Evolutionary conservation across 2,329 filamentous ascomycete species (phyloP).

Genomic region (Microcera coccophila): DNA sequence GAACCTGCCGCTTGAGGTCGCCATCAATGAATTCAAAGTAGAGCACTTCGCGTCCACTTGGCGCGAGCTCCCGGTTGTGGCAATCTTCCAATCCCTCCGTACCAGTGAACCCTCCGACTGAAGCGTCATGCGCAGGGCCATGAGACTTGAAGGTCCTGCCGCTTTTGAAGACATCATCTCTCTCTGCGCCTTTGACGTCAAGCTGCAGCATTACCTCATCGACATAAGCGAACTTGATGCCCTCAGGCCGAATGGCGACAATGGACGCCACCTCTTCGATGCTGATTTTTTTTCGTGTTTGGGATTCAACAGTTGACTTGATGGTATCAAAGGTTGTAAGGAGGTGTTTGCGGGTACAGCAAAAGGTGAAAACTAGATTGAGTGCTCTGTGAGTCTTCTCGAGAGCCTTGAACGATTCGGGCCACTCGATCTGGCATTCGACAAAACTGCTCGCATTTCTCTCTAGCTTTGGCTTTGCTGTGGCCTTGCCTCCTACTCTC

Average conservation of each 20-base stretch:
- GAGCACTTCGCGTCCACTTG: constrained; percentile 62
- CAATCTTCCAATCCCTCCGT: constrained; percentile 38
- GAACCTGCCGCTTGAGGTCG: constrained; percentile 78
- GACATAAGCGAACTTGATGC: constrained; percentile 81
- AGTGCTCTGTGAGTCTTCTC: constrained; percentile 77
- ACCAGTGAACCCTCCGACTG: constrained; percentile 54
- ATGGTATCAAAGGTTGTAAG: constrained; percentile 90
- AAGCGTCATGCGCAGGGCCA: constrained; percentile 50
- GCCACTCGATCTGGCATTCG: constrained; percentile 57
- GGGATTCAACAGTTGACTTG: constrained; percentile 75
- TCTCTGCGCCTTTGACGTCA: constrained; percentile 65
- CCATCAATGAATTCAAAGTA: constrained; percentile 92
- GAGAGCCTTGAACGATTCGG: constrained; percentile 66
- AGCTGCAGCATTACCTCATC: constrained; percentile 80
- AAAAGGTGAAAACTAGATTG: constrained; percentile 93
- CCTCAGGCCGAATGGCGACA: constrained; percentile 69
- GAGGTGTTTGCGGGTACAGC: constrained; percentile 86
- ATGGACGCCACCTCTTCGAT: constrained; percentile 81
- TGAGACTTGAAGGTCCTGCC: constrained; percentile 45
- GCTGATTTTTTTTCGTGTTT: constrained; percentile 66
- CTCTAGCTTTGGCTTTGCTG: constrained; percentile 11
- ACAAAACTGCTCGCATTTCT: constrained; percentile 18
- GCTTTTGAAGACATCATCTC: constrained; percentile 59
- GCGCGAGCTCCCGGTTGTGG: constrained; percentile 6
- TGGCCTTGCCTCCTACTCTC: constrained; percentile 4